Percentiles rank a stretch among this genome's conserved stretches.
Evolutionary conservation across 495 filamentous ascomycete genomes (phyloP).

Genomic region (Lasiosphaeria ovina): DNA sequence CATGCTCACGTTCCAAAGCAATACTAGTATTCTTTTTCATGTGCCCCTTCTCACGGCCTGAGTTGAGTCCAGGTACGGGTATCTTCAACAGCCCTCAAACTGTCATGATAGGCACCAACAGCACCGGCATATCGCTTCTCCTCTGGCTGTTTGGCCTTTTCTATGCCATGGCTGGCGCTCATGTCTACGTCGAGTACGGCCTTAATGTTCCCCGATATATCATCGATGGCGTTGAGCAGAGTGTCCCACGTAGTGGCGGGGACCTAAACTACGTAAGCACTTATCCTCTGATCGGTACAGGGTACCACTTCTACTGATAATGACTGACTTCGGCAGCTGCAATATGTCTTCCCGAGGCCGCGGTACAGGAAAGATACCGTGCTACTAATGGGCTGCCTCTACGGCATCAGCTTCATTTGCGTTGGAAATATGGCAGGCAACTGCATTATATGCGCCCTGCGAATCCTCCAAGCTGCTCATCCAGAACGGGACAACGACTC

Average conservation of each 20-base stretch:
- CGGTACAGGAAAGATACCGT: conserved; percentile 18
- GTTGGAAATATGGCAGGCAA: conserved; percentile 53
- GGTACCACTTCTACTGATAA: not conserved
- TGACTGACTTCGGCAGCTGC: conserved; percentile 28
- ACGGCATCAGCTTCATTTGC: conserved; percentile 45
- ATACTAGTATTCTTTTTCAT: not conserved
- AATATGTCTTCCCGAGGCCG: conserved; percentile 37
- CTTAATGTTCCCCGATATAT: conserved; percentile 42
- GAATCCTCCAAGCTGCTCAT: conserved; percentile 32
- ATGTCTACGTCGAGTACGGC: conserved; percentile 43
- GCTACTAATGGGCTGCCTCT: conserved; percentile 43
- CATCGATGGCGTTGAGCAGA: conserved; percentile 26
- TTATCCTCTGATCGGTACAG: not conserved
- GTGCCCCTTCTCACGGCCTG: not conserved
- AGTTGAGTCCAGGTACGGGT: conserved; percentile 22
- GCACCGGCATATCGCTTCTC: conserved; percentile 36
- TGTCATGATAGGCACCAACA: conserved; percentile 35
- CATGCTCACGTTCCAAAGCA: not conserved
- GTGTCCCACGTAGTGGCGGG: conserved; percentile 49
- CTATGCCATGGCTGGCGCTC: conserved; percentile 34
- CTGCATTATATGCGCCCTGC: conserved; percentile 40
- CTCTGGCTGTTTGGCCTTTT: conserved; percentile 40
- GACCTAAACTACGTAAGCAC: conserved; percentile 51
- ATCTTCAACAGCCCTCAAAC: conserved; percentile 37
- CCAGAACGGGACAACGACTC: conserved; percentile 12